Evolutionary conservation across 2,329 filamentous ascomycete species (phyloP).

Genomic region (Teratosphaeria nubilosa): DNA sequence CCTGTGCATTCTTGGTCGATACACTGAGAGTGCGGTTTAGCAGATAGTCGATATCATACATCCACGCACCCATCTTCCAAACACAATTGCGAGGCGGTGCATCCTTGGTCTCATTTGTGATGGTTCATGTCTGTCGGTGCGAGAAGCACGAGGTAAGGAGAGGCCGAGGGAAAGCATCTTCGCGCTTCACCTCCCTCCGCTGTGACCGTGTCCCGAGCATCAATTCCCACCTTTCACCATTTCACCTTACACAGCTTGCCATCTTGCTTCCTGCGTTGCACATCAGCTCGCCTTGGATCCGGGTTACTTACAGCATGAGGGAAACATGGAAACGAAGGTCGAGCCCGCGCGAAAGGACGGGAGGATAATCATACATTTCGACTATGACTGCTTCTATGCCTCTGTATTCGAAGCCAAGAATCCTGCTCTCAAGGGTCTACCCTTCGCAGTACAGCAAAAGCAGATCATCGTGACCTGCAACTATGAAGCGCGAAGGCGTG

Average conservation of each 20-base stretch:
- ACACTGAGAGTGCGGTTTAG: no score
- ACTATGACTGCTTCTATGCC: conserved; percentile 91
- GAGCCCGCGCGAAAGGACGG: conserved; percentile 43
- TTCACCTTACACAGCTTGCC: background rate
- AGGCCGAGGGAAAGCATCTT: no score
- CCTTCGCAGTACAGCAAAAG: conserved; percentile 83
- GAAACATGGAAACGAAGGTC: conserved; percentile 13
- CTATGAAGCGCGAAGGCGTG: conserved; percentile 69
- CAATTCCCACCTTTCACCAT: background rate
- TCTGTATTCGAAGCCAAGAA: conserved; percentile 77
- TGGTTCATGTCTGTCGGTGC: no score
- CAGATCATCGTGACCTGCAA: conserved; percentile 89
- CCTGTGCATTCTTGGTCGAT: no score
- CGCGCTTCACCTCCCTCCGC: no score
- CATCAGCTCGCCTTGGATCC: background rate
- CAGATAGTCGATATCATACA: no score
- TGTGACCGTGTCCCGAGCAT: background rate
- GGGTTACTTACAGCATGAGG: conserved; percentile 4
- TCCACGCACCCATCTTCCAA: no score
- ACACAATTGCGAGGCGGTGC: no score
- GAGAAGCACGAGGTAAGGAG: no score
- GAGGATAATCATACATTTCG: conserved; percentile 71
- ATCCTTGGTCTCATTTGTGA: no score
- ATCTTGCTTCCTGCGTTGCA: background rate
- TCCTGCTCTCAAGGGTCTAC: conserved; percentile 59